Conservation (phyloP, 305 asterid genomes). For the Galium porrigens region DNA sequence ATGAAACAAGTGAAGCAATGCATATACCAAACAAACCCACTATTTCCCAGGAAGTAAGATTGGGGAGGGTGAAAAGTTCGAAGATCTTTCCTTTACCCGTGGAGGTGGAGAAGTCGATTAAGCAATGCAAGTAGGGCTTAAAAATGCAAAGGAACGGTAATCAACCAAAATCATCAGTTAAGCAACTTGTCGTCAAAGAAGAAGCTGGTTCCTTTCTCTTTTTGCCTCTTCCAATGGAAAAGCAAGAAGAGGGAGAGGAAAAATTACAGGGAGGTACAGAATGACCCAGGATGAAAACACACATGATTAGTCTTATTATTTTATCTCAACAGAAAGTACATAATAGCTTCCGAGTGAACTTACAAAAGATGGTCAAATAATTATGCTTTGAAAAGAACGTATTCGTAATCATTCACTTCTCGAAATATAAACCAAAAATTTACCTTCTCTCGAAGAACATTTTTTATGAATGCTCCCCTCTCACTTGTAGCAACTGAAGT, state of each 20-base stretch:
- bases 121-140: neutral
- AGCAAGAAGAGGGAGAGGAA: neutral
- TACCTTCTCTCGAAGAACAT: constrained; percentile 76
- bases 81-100: neutral
- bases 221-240: neutral
- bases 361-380: neutral
- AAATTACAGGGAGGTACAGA: neutral
- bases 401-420: neutral
- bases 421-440: neutral
- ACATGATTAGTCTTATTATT: neutral
- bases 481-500: constrained; percentile 80
- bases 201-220: neutral
- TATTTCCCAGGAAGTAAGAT: neutral
- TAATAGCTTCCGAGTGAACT: neutral
- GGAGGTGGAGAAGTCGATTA: neutral
- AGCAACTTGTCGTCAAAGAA: neutral
- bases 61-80: neutral
- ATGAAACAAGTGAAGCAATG: neutral
- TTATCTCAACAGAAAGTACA: neutral
- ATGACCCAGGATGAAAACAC: neutral
- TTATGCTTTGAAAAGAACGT: neutral
- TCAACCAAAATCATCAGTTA: neutral
- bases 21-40: neutral
- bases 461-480: constrained; percentile 56
- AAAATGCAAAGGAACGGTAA: neutral